Percentiles rank a stretch among this genome's conserved stretches.
Conservation (phyloP, 164 flowering plant species). For the Sedum album region DNA sequence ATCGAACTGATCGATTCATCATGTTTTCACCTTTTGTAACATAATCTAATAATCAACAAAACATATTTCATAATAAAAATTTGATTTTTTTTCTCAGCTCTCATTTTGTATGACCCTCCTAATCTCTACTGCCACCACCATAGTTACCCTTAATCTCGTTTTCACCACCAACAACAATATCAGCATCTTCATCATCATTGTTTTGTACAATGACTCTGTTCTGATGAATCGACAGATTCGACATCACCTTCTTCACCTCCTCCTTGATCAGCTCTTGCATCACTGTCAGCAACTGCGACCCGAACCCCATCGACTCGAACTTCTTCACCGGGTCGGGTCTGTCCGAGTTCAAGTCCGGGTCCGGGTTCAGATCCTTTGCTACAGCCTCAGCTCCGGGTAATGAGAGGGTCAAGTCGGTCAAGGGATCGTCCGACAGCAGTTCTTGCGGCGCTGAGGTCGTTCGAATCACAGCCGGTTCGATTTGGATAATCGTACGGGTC, state of each 20-base stretch:
- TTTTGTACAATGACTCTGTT: slow-evolving; percentile 5
- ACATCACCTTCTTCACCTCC: slow-evolving; percentile 7
- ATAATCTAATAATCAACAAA: not conserved
- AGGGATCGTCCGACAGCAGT: not conserved
- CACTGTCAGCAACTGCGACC: not conserved
- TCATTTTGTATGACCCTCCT: not conserved
- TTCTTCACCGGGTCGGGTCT: not conserved
- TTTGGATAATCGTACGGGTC: not conserved
- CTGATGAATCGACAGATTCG: not conserved
- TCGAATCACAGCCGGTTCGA: not conserved
- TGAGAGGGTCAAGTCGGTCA: slow-evolving; percentile 4
- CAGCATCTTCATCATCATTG: not conserved
- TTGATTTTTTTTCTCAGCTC: not conserved
- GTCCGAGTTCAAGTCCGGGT: not conserved
- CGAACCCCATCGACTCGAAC: not conserved
- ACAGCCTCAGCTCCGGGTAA: not conserved
- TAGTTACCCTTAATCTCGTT: not conserved
- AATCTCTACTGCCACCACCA: not conserved
- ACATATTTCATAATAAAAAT: no score
- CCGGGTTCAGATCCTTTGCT: not conserved
- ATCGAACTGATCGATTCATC: slow-evolving; percentile 3
- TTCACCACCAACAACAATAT: not conserved
- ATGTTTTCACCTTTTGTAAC: not conserved
- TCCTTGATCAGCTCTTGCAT: slow-evolving; percentile 8
- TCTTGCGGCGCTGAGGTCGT: not conserved